These are phyloP conservation scores for Mallotus nudiflorus DNA, from an alignment of 345 rosid genomes.

Conservation along the genomic window DNA sequence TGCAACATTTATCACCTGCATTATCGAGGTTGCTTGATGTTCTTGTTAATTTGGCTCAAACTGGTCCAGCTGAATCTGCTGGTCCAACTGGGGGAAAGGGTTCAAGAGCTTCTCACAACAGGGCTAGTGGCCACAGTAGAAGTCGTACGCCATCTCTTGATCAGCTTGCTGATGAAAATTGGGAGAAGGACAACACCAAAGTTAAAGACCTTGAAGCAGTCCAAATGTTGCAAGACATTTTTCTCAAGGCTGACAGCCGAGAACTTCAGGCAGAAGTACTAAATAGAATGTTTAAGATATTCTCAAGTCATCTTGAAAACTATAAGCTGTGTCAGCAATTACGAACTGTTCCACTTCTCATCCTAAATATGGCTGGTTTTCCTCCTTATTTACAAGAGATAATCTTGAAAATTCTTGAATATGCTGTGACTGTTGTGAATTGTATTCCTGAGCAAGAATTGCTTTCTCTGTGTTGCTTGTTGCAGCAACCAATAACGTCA, in stretches of 20 bases:
- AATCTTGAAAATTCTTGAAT: constrained; percentile 95
- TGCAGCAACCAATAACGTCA: constrained; percentile 94
- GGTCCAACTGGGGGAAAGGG: constrained; percentile 46
- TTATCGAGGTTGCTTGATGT: constrained; percentile 94
- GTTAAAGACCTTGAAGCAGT: constrained; percentile 99
- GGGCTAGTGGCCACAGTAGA: constrained; percentile 58
- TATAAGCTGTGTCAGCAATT: constrained; percentile 86
- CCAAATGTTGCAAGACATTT: constrained; percentile 95
- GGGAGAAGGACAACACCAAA: constrained; percentile 80
- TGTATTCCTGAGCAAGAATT: constrained; percentile 99
- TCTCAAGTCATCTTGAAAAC: constrained; percentile 97
- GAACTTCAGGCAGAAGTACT: constrained; percentile 96
- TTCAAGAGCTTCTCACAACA: constrained; percentile 52
- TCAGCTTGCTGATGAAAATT: constrained; percentile 59
- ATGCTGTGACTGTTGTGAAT: constrained; percentile 97
- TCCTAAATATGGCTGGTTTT: constrained; percentile 94
- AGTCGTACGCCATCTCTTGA: constrained; percentile 65
- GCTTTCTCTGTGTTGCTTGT: constrained; percentile 93
- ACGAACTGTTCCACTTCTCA: constrained; percentile 93
- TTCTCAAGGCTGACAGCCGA: constrained; percentile 81
- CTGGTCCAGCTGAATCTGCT: constrained; percentile 66
- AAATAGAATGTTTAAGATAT: constrained; percentile 95
- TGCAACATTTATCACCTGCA: constrained; percentile 65
- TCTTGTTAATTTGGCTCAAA: constrained; percentile 85
- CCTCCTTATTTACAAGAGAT: constrained; percentile 90